Base-by-base conservation (phyloP, 73 alveolate genomes). In the Halteria grandinella region DNA sequence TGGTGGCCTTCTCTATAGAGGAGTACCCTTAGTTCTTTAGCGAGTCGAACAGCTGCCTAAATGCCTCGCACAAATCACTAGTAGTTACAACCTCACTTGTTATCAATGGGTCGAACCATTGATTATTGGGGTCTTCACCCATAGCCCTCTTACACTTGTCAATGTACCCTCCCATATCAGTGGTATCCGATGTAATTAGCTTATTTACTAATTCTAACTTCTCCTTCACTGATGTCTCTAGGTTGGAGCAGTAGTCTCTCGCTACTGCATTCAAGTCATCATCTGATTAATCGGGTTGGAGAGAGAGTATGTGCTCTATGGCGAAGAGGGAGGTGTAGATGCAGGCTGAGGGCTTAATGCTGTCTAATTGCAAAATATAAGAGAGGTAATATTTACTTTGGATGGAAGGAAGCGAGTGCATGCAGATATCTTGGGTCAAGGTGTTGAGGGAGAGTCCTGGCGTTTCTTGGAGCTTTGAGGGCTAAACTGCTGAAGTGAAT, bases 51-150 rank as follows among this genome's bases (percentile, higher is more conserved):
- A 62, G 62, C 41, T 62, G 62, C 25, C 50, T 41, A 5, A 62
- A 20, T 6, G 57, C 57, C 24, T 62, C 21, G 44, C 78, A 62
- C 63, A 62, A 40, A 62, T 62, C 78, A 3, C 78, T 60, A 39
- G 23, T 29, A 41, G 78, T 62, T 40, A 62, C 41, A 4, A 62
- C 41, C 15, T 36, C 57, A 17, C 47, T 29, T 21, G 78, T 57
- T 7, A 62, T 40, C 14, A 62, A 17, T 3, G 78, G 78, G 27
- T 62, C 78, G 43, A 17, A 62, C 78, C 78, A 62, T 20, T 41
- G 8, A 62, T 62, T 62, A 6, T 36, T 24, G 18, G 78, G n/a
- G n/a, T n/a, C 60, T 8, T 62, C 14, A 15, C 25, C 23, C 50
- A 62, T 29, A 17, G 15, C 10, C 10, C 18, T 39, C 10, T 11